Conservation (phyloP, 73 alveolate species). For the Paramecium sonneborni region DNA sequence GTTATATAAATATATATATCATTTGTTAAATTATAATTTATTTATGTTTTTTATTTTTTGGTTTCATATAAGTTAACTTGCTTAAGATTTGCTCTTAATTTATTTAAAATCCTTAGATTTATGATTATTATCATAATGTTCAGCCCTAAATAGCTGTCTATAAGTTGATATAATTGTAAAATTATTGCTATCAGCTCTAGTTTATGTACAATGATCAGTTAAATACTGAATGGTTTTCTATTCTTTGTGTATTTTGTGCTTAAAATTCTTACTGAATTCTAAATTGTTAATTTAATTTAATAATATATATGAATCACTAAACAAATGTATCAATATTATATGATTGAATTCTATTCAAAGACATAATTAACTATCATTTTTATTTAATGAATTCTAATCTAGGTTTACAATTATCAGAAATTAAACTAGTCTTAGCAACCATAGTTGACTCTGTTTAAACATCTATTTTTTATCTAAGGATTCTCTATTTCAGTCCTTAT, state of each 20-base stretch:
- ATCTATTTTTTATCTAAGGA: not conserved
- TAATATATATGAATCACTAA: not conserved
- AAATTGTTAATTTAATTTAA: not conserved
- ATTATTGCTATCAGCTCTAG: not conserved
- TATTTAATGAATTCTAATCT: not conserved
- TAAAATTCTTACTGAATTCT: not conserved
- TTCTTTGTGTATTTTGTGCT: not conserved
- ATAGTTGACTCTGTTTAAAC: not conserved
- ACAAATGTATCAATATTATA: not conserved
- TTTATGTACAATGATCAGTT: not conserved
- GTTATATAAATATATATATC: not conserved
- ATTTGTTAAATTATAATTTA: not conserved
- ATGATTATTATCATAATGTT: not conserved
- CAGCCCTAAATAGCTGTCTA: not conserved
- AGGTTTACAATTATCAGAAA: not conserved
- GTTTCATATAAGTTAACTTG: not conserved
- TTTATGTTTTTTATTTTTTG: not conserved
- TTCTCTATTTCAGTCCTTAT: not conserved
- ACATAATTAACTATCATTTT: not conserved
- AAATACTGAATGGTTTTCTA: not conserved
- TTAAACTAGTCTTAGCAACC: not conserved
- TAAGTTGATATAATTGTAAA: not conserved
- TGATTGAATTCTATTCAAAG: conserved; percentile 24
- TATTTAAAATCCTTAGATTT: not conserved
- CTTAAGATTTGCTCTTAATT: not conserved